Conservation (phyloP, 2,329 filamentous ascomycete genomes). For the Penicillium concentricum region DNA sequence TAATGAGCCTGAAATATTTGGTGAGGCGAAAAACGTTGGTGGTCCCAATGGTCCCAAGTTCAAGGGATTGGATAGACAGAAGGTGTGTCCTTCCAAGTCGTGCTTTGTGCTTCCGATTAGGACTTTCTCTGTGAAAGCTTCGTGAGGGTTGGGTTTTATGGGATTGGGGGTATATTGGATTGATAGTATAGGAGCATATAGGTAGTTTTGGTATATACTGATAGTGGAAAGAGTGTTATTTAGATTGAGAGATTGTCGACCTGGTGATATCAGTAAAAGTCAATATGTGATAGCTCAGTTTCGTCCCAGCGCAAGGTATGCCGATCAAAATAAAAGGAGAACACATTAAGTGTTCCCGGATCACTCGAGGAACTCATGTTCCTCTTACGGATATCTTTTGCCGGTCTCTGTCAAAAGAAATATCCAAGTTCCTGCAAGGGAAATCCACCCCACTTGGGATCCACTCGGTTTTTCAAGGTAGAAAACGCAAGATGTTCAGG, state of each 20-base stretch:
- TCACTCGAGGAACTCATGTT: background rate
- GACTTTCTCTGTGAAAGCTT: conserved; percentile 17
- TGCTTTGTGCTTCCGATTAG: conserved; percentile 47
- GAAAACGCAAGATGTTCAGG: background rate
- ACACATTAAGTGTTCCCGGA: background rate
- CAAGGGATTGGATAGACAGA: conserved; percentile 56
- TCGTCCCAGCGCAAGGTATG: background rate
- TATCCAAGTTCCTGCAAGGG: background rate
- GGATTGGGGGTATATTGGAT: background rate
- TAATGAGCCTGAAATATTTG: conserved; percentile 49
- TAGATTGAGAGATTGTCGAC: background rate
- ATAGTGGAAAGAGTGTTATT: background rate
- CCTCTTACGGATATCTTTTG: background rate
- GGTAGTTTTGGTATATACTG: background rate
- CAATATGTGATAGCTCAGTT: background rate
- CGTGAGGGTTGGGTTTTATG: background rate
- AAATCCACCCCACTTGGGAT: background rate
- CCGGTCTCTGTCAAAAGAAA: background rate
- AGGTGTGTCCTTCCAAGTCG: conserved; percentile 56
- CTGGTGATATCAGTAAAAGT: background rate
- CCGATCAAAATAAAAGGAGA: background rate
- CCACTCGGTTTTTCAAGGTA: background rate
- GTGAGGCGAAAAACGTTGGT: conserved; percentile 55
- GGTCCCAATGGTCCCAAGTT: conserved; percentile 63
- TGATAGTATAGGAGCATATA: background rate